These are phyloP conservation scores for Pseudogymnoascus sp. DNA, from an alignment of 2,329 filamentous ascomycete species.

Conservation along the genomic window DNA sequence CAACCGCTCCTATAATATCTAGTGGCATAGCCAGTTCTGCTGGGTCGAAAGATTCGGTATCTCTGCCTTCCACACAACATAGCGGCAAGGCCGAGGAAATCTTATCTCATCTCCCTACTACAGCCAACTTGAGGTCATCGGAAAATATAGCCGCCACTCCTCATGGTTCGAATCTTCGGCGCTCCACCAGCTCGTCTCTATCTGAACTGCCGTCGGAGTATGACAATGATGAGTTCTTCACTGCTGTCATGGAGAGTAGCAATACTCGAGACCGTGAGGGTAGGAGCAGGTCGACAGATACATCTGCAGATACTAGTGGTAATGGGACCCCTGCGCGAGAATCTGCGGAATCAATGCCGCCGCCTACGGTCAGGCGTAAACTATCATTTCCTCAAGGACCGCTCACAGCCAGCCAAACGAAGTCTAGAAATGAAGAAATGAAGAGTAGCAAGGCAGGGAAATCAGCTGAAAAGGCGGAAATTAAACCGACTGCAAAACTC, in stretches of 20 bases:
- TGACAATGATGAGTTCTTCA: neutral
- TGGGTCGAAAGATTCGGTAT: neutral
- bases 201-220: neutral
- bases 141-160: neutral
- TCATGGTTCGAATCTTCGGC: neutral
- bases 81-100: neutral
- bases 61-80: slow-evolving; percentile 1
- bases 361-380: neutral
- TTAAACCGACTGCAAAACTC: neutral
- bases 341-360: neutral
- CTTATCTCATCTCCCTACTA: neutral
- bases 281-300: neutral
- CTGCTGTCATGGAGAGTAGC: neutral
- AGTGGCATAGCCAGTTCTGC: neutral
- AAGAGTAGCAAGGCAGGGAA: neutral
- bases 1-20: neutral
- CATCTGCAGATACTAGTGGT: neutral
- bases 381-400: neutral
- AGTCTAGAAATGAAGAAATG: neutral
- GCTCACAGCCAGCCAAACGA: neutral
- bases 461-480: neutral
- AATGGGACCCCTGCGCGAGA: neutral
- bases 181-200: neutral
- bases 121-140: neutral
- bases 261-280: neutral